Percentiles rank a stretch among this genome's conserved stretches.
These are phyloP conservation scores for Boletus vermiculosoides DNA, from an alignment of 768 basidiomycete species.

Conservation along the genomic window DNA sequence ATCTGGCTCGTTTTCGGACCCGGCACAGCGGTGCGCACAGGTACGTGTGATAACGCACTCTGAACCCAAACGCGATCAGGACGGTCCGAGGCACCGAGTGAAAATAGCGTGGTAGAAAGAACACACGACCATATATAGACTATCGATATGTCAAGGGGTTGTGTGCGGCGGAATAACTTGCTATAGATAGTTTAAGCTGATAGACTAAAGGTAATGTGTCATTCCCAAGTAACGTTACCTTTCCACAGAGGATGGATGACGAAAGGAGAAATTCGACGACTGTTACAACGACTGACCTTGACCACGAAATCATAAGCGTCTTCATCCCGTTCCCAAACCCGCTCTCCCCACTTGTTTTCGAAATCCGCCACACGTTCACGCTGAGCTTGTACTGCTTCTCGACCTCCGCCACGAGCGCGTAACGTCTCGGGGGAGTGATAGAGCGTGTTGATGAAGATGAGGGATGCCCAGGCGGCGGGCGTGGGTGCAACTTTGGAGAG, in stretches of 20 bases:
- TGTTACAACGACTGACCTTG: slow-evolving; percentile 55
- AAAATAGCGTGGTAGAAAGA: not conserved
- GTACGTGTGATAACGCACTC: too few species aligned
- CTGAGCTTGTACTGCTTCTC: slow-evolving; percentile 66
- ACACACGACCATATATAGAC: not conserved
- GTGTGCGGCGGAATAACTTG: not conserved
- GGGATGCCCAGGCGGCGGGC: slow-evolving; percentile 56
- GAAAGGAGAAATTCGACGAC: too few species aligned
- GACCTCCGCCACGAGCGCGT: slow-evolving; percentile 83
- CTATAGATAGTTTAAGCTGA: not conserved
- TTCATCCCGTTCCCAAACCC: slow-evolving; percentile 80
- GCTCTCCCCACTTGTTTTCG: slow-evolving; percentile 35
- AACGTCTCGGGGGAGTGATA: slow-evolving; percentile 95
- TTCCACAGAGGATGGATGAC: too few species aligned
- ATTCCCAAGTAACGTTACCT: too few species aligned
- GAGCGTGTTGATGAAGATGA: slow-evolving; percentile 96
- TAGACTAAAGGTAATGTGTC: too few species aligned
- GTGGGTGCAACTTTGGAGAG: slow-evolving; percentile 71
- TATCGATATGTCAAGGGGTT: not conserved
- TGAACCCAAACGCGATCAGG: not conserved
- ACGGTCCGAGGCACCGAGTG: not conserved
- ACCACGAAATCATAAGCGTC: slow-evolving; percentile 82
- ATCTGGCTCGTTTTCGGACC: too few species aligned
- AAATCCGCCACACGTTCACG: slow-evolving; percentile 74
- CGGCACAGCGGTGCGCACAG: not conserved